Evolutionary conservation across 2,329 filamentous ascomycete species (phyloP).

Genomic region (Sphaerulina populicola): DNA sequence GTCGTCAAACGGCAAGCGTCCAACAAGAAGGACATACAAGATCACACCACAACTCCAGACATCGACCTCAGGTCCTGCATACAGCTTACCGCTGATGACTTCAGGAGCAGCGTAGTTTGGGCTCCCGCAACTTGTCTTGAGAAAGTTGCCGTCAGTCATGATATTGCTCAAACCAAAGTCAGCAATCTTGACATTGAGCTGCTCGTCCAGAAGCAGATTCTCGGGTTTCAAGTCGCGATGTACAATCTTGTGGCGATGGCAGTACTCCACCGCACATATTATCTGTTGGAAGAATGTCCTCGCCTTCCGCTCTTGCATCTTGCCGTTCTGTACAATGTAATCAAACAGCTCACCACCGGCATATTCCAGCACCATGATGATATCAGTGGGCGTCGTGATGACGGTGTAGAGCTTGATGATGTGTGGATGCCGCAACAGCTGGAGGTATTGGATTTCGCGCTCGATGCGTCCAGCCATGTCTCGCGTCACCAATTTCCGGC

Average conservation of each 20-base stretch:
- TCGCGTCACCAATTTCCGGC: conserved; percentile 89
- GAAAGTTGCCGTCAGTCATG: conserved; percentile 98
- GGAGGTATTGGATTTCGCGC: conserved; percentile 95
- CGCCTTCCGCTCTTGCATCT: conserved; percentile 85
- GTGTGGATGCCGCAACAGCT: conserved; percentile 89
- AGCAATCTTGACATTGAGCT: conserved; percentile 97
- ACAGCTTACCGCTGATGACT: conserved; percentile 94
- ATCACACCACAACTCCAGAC: conserved; percentile 82
- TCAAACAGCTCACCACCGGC: conserved; percentile 95
- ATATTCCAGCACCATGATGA: conserved; percentile 99
- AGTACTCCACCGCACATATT: conserved; percentile 97
- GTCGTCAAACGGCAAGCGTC: conserved; percentile 83
- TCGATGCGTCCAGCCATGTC: conserved; percentile 98
- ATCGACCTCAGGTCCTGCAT: conserved; percentile 94
- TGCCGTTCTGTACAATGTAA: conserved; percentile 90
- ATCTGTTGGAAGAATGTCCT: conserved; percentile 99
- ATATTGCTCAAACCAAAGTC: conserved; percentile 99
- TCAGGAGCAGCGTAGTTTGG: conserved; percentile 97
- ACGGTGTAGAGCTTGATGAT: conserved; percentile 99
- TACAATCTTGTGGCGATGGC: conserved; percentile 96
- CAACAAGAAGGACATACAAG: conserved; percentile 57
- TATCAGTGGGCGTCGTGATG: conserved; percentile 87
- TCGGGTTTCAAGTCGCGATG: conserved; percentile 96
- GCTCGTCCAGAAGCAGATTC: conserved; percentile 87
- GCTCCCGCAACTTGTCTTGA: conserved; percentile 96